Evolutionary conservation across 345 rosid genomes (phyloP), one percentile per base, ranked within the genome.

Genomic region (Moringa oleifera): DNA sequence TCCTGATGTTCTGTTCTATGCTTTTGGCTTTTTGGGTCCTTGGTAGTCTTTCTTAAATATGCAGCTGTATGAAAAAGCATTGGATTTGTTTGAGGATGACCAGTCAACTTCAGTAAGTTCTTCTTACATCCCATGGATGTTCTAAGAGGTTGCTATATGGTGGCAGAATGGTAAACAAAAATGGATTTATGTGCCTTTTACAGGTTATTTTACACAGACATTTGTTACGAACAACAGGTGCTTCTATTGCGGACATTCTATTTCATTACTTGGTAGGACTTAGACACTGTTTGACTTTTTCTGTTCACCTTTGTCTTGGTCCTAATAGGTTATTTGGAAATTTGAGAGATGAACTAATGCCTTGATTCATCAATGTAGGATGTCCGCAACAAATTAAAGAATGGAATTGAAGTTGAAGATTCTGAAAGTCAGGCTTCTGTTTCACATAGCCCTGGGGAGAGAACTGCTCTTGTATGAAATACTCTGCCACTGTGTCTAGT

Each of bases 191-290:
- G 21, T 70, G 28, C 77, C 73, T 59, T 72, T 61, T 74, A 23
- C 82, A 93, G 99, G 95, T 76, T 73, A 75, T 85, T 79, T 73
- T 94, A 77, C 97, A 94, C 61, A 79, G 90, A 74, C 97, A 94
- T 77, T 75, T 94, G 63, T 77, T 94, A 67, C 88, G 96, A 85
- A 85, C 97, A 71, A 67, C 79, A 41, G 95, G 85, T 73, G 81
- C 88, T 71, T 70, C 88, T 47, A 74, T 85, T 63, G 76, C 75
- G 49, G 99, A 94, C 76, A 78, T 67, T 20, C 86, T 88, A 57
- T 72, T 93, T 57, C 72, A 71, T 78, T 83, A 75, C 78, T 79
- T 90, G 97, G 98, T 93, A 83, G 33, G 53, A 49, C 57, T 50
- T 64, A 31, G 57, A 15, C 23, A 51, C 45, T 8, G 23, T 50